Evolutionary conservation across 768 basidiomycete genomes (phyloP).

Genomic region (Serpula lacrymans): DNA sequence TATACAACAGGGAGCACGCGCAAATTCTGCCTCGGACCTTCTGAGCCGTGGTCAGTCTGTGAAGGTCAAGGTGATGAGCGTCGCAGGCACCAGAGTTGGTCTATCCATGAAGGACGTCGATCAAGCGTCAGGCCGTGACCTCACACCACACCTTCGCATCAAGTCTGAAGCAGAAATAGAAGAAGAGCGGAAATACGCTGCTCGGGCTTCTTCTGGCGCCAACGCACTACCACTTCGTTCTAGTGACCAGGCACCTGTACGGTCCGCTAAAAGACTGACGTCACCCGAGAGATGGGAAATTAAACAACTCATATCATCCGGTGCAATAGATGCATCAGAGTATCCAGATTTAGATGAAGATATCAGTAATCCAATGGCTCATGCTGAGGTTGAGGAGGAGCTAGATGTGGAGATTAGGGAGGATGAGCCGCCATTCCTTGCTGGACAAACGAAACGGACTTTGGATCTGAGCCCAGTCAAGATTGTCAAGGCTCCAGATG

Average conservation of each 20-base stretch:
- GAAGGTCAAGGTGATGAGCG: constrained; percentile 96
- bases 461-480: constrained; percentile 96
- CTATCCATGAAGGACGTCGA: constrained; percentile 99
- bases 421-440: constrained; percentile 93
- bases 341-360: constrained; percentile 93
- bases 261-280: constrained; percentile 85
- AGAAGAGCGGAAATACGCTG: constrained; percentile 64
- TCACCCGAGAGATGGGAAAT: constrained; percentile 99
- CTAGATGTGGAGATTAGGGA: constrained; percentile 96
- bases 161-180: constrained; percentile 92
- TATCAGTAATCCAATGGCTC: constrained; percentile 67
- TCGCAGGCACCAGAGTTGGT: constrained; percentile 75
- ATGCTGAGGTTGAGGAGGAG: constrained; percentile 92
- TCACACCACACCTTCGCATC: constrained; percentile 92
- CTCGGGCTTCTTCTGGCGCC: constrained; percentile 71
- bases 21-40: constrained; percentile 84
- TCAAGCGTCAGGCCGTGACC: constrained; percentile 82
- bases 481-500: constrained; percentile 98
- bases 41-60: constrained; percentile 81
- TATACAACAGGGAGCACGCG: constrained; percentile 81
- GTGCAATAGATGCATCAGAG: constrained; percentile 87
- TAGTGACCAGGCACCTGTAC: constrained; percentile 46
- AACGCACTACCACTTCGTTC: constrained; percentile 80
- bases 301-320: constrained; percentile 96
- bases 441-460: constrained; percentile 94